A percentile compares a stretch with the other conserved stretches of the same genome.
Evolutionary conservation across 2,329 filamentous ascomycete species (phyloP).

Genomic region (Penicillium sp.): DNA sequence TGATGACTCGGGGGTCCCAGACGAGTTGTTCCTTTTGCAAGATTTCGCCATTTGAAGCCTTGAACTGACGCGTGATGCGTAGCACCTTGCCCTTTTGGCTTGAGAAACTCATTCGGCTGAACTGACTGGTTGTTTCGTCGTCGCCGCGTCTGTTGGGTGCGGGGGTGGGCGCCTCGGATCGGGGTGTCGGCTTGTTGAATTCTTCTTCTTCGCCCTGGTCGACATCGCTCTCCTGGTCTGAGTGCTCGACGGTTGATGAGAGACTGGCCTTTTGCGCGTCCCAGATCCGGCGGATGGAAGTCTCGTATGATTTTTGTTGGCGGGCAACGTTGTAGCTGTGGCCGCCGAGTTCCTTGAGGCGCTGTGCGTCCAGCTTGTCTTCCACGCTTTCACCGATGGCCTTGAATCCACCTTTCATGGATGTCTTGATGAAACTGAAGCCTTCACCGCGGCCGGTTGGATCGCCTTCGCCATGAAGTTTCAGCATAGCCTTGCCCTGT

Average conservation of each 20-base stretch:
- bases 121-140: constrained; percentile 79
- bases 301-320: constrained; percentile 88
- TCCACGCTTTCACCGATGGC: constrained; percentile 85
- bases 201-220: constrained; percentile 52
- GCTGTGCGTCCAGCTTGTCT: constrained; percentile 79
- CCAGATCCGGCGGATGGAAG: constrained; percentile 91
- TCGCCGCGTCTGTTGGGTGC: constrained; percentile 49
- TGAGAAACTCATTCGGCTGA: constrained; percentile 67
- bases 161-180: constrained; percentile 65
- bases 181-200: constrained; percentile 57
- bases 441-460: constrained; percentile 90
- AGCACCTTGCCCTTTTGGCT: constrained; percentile 68
- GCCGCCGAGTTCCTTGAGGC: constrained; percentile 67
- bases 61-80: constrained; percentile 69
- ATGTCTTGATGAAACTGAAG: constrained; percentile 96
- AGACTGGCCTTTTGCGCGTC: constrained; percentile 78
- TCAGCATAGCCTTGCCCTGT: constrained; percentile 93
- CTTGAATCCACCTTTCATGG: constrained; percentile 97
- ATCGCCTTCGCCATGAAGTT: constrained; percentile 90
- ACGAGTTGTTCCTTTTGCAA: constrained; percentile 61
- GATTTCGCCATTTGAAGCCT: constrained; percentile 63
- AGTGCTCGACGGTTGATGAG: constrained; percentile 69
- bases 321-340: constrained; percentile 97
- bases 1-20: constrained; percentile 80
- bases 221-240: constrained; percentile 68